These are phyloP conservation scores for Aspergillus caelatus DNA, from an alignment of 2,329 filamentous ascomycete genomes.

Conservation along the genomic window DNA sequence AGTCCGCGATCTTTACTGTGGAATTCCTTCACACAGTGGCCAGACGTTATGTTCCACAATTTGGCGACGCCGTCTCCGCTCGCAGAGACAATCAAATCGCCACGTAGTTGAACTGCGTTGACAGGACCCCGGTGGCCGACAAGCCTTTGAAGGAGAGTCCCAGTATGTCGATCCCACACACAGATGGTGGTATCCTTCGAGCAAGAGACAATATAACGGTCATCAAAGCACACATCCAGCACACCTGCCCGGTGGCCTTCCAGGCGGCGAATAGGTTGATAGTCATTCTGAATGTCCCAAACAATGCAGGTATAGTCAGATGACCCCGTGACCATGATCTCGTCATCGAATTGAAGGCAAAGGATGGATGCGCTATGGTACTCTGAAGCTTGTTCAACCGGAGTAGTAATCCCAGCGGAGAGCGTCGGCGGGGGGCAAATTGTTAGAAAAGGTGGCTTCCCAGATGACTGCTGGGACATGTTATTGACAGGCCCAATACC, in stretches of 20 bases:
- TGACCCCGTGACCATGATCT: constrained; percentile 91
- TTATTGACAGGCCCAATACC: constrained; percentile 50
- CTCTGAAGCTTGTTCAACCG: constrained; percentile 40
- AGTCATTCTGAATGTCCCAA: constrained; percentile 79
- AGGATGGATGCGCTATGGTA: constrained; percentile 93
- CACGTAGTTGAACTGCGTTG: constrained; percentile 93
- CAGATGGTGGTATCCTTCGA: constrained; percentile 95
- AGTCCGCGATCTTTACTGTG: constrained; percentile 87
- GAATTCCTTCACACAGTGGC: constrained; percentile 88
- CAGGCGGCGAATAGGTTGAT: constrained; percentile 77
- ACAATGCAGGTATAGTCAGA: constrained; percentile 91
- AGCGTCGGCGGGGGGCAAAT: constrained; percentile 56
- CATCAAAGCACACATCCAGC: constrained; percentile 89
- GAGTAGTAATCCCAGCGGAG: constrained; percentile 55
- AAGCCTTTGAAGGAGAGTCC: constrained; percentile 74
- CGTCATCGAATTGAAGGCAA: constrained; percentile 90
- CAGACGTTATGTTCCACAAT: constrained; percentile 91
- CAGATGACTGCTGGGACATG: constrained; percentile 44
- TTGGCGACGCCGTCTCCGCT: constrained; percentile 92
- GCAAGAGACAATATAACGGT: constrained; percentile 91
- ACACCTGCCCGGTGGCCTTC: constrained; percentile 82
- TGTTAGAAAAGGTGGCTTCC: constrained; percentile 47
- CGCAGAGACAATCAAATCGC: constrained; percentile 89
- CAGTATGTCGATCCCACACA: constrained; percentile 86
- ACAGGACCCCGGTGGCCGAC: constrained; percentile 88